A percentile compares a stretch with the other conserved stretches of the same genome.
phyloP scores from a whole-genome alignment of 805 yeast genomes.

The Saturnispora quitensis region DNA sequence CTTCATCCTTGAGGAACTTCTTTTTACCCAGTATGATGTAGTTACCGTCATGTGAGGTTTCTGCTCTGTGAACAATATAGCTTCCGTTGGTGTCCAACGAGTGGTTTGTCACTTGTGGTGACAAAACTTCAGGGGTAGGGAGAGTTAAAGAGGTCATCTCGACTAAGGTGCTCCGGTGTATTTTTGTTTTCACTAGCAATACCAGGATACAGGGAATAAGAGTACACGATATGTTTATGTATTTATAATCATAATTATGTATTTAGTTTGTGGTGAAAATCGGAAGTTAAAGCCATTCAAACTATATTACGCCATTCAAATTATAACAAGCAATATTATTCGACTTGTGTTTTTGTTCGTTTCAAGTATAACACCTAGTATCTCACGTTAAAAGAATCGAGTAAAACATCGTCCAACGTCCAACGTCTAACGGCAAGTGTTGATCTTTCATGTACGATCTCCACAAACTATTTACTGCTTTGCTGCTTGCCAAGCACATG shows the following conservation, averaged over 20 bases:
- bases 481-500: not conserved
- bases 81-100: not conserved
- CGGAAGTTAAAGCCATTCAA: not conserved
- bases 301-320: not conserved
- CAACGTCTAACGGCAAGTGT: not conserved
- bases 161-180: no score
- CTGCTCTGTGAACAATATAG: slow-evolving; percentile 2
- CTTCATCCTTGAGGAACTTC: slow-evolving; percentile 52
- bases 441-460: not conserved
- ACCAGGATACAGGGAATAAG: not conserved
- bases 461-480: not conserved
- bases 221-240: not conserved
- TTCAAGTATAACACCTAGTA: no score
- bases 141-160: not conserved
- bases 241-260: not conserved
- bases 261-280: not conserved
- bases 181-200: no score
- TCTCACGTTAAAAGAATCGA: no score
- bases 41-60: slow-evolving; percentile 38
- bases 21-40: slow-evolving; percentile 65
- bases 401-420: no score
- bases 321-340: no score
- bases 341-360: no score
- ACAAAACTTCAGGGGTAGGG: not conserved
- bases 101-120: not conserved